phyloP scores from a whole-genome alignment of 306 rosid genomes.

The Rubus idaeus region DNA sequence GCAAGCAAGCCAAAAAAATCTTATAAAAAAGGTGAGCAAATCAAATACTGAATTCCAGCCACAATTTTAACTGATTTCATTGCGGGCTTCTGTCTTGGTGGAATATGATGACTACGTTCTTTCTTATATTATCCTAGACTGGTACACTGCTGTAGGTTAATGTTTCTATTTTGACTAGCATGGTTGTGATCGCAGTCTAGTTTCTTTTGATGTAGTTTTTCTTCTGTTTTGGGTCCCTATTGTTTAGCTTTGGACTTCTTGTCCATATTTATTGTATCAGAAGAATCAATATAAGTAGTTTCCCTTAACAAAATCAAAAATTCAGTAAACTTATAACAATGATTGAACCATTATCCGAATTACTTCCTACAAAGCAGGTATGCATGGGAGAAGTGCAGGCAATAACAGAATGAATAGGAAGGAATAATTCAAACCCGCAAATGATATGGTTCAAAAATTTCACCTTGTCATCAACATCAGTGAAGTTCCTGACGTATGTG shows the following conservation, averaged over 20 bases:
- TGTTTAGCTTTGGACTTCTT: not conserved
- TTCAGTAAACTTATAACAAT: not conserved
- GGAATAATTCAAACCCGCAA: not conserved
- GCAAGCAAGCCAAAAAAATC: not conserved
- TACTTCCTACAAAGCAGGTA: not conserved
- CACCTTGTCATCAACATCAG: conserved; percentile 99
- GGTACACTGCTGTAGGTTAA: too few relatives aligned
- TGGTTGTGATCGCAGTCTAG: too few relatives aligned
- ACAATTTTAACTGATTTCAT: not conserved
- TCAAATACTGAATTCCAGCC: not conserved
- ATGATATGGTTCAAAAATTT: conserved; percentile 10
- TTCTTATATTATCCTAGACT: not conserved
- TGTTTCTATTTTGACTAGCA: not conserved
- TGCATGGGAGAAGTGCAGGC: not conserved
- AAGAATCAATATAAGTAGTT: not conserved
- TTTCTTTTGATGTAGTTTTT: too few relatives aligned
- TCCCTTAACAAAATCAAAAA: not conserved
- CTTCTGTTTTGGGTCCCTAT: not conserved
- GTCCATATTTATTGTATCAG: not conserved
- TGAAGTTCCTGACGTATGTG: conserved; percentile 88
- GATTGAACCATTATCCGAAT: not conserved
- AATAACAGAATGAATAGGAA: not conserved
- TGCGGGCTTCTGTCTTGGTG: not conserved
- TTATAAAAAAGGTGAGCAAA: not conserved
- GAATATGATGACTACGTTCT: too few relatives aligned